A percentile compares a stretch with the other conserved stretches of the same genome.
These are phyloP conservation scores for Letharia lupina DNA, from an alignment of 495 filamentous ascomycete species.

Conservation along the genomic window DNA sequence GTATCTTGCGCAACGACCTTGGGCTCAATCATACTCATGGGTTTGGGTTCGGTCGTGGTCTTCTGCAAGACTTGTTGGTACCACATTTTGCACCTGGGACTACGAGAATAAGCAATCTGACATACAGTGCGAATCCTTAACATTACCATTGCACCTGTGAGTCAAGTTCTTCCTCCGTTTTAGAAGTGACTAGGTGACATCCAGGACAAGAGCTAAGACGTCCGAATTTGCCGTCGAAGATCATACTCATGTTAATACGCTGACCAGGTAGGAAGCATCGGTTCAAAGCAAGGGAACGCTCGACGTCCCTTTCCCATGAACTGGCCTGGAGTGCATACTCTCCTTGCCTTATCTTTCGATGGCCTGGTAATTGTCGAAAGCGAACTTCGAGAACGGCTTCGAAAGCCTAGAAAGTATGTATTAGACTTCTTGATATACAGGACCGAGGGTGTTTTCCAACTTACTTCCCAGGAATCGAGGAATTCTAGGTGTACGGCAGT, in stretches of 20 bases:
- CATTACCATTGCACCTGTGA: constrained; percentile 9
- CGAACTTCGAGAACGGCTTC: constrained; percentile 4
- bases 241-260: constrained; percentile 13
- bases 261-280: constrained; percentile 6
- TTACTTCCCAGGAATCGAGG: constrained; percentile 6
- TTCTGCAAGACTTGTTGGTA: neutral
- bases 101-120: neutral
- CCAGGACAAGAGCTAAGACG: neutral
- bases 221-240: neutral
- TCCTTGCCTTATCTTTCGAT: constrained; percentile 7
- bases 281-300: constrained; percentile 2
- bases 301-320: neutral
- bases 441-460: neutral
- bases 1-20: neutral
- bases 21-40: neutral
- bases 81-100: neutral
- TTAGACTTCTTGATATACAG: neutral
- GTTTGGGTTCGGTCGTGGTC: neutral
- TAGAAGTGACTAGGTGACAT: neutral
- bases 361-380: constrained; percentile 4
- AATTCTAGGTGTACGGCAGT: neutral
- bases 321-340: constrained; percentile 1
- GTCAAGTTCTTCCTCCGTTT: neutral
- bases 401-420: constrained; percentile 2
- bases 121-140: neutral